Evolutionary conservation across 2,329 filamentous ascomycete genomes (phyloP), one percentile per base, ranked within the genome.

Genomic region (Paecilomyces sp.): DNA sequence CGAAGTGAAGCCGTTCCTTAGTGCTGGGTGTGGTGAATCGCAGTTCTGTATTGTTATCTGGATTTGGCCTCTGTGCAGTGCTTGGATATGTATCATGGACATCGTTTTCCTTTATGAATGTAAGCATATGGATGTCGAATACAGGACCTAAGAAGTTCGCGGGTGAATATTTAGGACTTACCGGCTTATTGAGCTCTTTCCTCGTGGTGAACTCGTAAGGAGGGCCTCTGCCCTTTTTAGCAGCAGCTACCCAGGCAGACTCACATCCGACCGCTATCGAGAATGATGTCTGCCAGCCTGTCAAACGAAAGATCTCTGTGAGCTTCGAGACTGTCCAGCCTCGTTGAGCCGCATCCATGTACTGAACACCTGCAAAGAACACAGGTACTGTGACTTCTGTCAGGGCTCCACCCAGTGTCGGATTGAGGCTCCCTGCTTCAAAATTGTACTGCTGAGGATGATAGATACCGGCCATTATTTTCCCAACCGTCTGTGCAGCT

Each of bases 291-390:
- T 91, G 88, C 89, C 91, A 97, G 0, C 94, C 94, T 0, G 91
- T 96, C 7, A 94, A 80, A 1, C 87, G 85, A 2, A 89, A 85
- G 47, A 96, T 87, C 66, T 91, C 87, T 65, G 86, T 83, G 58
- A 97, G 81, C 30, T 89, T 85, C 34, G 83, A 81, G 63, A 97
- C 82, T 0, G 88, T 84, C 90, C 91, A 96, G 60, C 84, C 82
- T 1, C 94, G 86, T 68, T 97, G 92, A 0, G 75, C 78, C 3
- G 85, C 72, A 61, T 90, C 85, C 66, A 85, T 85, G 71, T 87
- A 95, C 81, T 96, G 80, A 11, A 97, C 85, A 3, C 85, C 93
- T 1, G 92, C 89, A 62, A 97, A 91, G 76, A 97, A 97, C 1
- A 96, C 79, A 3, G 88, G 86, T 68, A 97, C 89, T 3, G 86